Conservation (phyloP, 345 rosid genomes). For the Murraya koenigii region DNA sequence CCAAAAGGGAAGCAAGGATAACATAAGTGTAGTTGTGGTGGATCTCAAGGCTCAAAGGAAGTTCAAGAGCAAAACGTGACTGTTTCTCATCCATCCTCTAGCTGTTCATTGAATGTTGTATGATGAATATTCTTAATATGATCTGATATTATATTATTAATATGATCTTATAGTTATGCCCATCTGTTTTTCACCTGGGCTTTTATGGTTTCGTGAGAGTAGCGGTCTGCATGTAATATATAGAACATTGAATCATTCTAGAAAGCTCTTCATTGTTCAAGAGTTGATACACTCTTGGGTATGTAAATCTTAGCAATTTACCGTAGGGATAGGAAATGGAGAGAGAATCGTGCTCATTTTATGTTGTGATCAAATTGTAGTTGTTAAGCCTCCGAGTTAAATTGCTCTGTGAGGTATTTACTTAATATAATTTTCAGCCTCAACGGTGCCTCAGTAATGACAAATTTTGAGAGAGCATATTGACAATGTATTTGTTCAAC, state of each 20-base stretch:
- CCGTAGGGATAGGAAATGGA: conserved; percentile 29
- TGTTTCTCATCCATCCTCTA: conserved; percentile 4
- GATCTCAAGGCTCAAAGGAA: conserved; percentile 96
- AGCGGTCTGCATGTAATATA: conserved; percentile 16
- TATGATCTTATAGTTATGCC: conserved; percentile 21
- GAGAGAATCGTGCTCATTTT: conserved; percentile 9
- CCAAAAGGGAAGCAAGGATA: conserved; percentile 91
- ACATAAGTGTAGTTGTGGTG: conserved; percentile 72
- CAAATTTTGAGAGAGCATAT: background rate
- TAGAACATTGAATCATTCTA: conserved; percentile 20
- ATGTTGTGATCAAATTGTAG: conserved; percentile 22
- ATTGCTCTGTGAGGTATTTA: conserved; percentile 39
- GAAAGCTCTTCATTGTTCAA: conserved; percentile 10
- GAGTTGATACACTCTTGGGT: conserved; percentile 22
- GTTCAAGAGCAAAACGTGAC: conserved; percentile 68
- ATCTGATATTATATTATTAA: conserved; percentile 8
- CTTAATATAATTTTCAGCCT: conserved; percentile 12
- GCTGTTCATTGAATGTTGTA: background rate
- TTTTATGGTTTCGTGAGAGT: conserved; percentile 16
- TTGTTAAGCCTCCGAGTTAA: conserved; percentile 45
- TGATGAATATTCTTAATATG: conserved; percentile 7
- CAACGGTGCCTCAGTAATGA: conserved; percentile 8
- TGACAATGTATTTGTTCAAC: background rate
- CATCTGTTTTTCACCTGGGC: conserved; percentile 42
- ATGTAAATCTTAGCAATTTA: conserved; percentile 33